Evolutionary conservation across 2,329 filamentous ascomycete species (phyloP), one percentile per base, ranked within the genome.

Genomic region (Aspergillus persii): DNA sequence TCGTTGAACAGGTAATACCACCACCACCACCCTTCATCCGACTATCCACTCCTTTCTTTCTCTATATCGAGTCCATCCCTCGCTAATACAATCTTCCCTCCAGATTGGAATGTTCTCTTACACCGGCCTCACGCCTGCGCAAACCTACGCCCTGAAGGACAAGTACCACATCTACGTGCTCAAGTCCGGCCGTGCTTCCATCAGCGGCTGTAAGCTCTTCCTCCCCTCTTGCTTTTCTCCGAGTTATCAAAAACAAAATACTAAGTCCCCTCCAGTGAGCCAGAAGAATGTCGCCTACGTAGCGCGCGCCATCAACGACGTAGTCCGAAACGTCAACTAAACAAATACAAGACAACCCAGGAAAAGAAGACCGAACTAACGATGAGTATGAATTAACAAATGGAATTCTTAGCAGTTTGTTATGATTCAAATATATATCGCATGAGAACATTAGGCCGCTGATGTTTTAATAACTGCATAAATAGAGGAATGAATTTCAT

Each of bases 51-150:
- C 31, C 33, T 12, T 5, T 15, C 36, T 39, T 6, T 6, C 12
- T 4, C 8, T 5, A 39, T 15, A 41, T 2, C 15, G 5, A n/a
- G 18, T 12, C 8, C 36, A 41, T 15, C 15, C 18, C n/a, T 6
- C 7, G 36, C 36, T 41, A 41, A 41, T 12, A 15, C 30, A 39
- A 54, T 27, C 15, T n/a, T 1, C 26, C 49, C 9, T 31, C 8
- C 54, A 76, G 73, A 76, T 72, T 70, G 94, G 94, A 80, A 98
- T 97, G 94, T 97, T 97, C 81, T 94, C 89, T 74, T 97, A 95
- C 63, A 79, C 79, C 4, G 82, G 81, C 2, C 72, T 84, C 26
- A 79, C 66, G 15, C 72, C 74, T 11, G 64, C 74, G 2, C 80
- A 83, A 58, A 79, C 83, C 33, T 64, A 71, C 57, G 66, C 71